Conservation (phyloP, 2,329 filamentous ascomycete species). For the Teratosphaeria viscida region DNA sequence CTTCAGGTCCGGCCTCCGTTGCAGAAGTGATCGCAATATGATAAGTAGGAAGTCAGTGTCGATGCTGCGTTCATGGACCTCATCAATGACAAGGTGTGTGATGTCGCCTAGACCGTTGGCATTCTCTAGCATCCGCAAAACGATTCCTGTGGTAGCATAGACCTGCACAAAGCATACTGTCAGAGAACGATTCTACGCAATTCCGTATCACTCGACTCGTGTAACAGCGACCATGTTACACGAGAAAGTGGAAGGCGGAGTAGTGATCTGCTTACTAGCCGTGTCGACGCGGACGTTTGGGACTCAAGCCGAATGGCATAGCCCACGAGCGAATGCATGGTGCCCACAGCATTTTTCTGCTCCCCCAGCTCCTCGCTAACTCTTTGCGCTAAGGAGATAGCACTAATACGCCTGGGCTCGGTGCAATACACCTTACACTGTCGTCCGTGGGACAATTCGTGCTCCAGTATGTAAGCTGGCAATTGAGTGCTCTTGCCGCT, state of each 20-base stretch:
- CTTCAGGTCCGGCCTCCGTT: slow-evolving; percentile 70
- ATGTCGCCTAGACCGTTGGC: slow-evolving; percentile 79
- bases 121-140: slow-evolving; percentile 94
- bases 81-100: slow-evolving; percentile 90
- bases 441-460: slow-evolving; percentile 70
- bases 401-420: slow-evolving; percentile 88
- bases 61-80: slow-evolving; percentile 92
- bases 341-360: slow-evolving; percentile 69
- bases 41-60: slow-evolving; percentile 95
- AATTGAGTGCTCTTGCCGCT: slow-evolving; percentile 97
- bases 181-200: neutral
- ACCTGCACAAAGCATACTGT: neutral
- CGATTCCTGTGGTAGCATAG: slow-evolving; percentile 81
- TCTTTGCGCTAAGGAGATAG: slow-evolving; percentile 82
- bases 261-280: slow-evolving; percentile 47
- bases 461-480: slow-evolving; percentile 85
- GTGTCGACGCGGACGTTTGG: slow-evolving; percentile 69
- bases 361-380: slow-evolving; percentile 95
- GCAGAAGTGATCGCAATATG: slow-evolving; percentile 73
- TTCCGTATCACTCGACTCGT: neutral
- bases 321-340: slow-evolving; percentile 71
- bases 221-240: neutral
- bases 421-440: slow-evolving; percentile 91
- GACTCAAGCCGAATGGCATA: slow-evolving; percentile 92
- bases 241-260: neutral